Conservation (phyloP, 2,329 filamentous ascomycete genomes). For the Aureobasidium pullulans region DNA sequence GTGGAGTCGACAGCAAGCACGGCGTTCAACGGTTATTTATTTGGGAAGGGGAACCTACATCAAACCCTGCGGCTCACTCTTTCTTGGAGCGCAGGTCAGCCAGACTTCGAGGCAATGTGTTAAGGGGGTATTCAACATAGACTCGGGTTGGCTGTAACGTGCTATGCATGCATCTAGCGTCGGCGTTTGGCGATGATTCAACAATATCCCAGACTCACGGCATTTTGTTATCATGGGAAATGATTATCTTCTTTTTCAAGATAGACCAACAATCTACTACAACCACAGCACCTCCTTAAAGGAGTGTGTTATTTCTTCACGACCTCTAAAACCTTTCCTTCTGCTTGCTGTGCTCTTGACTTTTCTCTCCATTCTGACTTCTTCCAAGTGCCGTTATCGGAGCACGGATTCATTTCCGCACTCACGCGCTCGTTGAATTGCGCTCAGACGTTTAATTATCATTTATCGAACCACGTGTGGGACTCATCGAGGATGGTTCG, state of each 20-base stretch:
- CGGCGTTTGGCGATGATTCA: conserved; percentile 22
- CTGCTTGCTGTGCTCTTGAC: neutral
- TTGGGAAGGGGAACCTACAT: conserved; percentile 5
- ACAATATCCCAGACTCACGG: conserved; percentile 19
- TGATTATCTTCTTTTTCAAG: conserved; percentile 11
- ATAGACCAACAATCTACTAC: conserved; percentile 11
- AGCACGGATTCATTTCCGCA: neutral
- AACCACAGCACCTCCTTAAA: neutral
- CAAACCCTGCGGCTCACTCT: conserved; percentile 12
- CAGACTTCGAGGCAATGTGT: conserved; percentile 16
- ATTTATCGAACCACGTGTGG: neutral
- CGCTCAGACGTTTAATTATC: neutral
- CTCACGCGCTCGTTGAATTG: neutral
- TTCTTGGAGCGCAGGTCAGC: conserved; percentile 10
- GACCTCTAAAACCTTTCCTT: neutral
- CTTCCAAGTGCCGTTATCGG: neutral
- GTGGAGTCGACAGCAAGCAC: neutral
- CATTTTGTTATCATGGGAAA: conserved; percentile 12
- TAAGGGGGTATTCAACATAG: conserved; percentile 20
- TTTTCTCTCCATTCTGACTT: neutral
- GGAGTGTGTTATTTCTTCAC: conserved; percentile 4
- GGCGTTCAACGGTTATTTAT: conserved; percentile 1
- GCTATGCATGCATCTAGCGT: conserved; percentile 19
- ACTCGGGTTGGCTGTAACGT: conserved; percentile 16
- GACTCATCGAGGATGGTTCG: neutral